Base-by-base conservation (phyloP, 1,284 basidiomycete genomes). In the Cutaneotrichosporon sp. region DNA sequence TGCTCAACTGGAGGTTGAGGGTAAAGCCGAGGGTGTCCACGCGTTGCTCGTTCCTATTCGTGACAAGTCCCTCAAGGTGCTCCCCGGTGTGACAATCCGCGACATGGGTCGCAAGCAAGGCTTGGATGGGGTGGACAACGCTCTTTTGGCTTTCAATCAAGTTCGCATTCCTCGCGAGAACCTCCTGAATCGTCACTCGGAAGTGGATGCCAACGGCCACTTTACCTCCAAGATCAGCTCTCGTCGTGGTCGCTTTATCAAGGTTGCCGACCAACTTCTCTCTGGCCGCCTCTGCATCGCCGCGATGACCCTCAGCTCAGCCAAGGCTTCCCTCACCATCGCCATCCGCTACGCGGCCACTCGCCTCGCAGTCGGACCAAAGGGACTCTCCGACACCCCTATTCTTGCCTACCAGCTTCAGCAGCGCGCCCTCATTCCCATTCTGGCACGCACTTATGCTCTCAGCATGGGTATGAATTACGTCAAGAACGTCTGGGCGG, bases 91-190 rank as follows among this genome's bases (percentile, higher is more conserved):
- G 10, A 46, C 41, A 0, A 49, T 56, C 19, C 54, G 54, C 26
- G 54, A 56, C 46, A 56, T 56, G 54, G 54, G 54, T 6, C 46
- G 37, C 50, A 56, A 56, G 37, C 46, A 49, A 22, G 54, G 34
- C 11, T 42, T 49, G n/a, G 46, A 56, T 32, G 54, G 54, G 4
- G 54, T 56, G 19, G 54, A 56, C 54, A 56, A 56, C 25, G 54
- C 54, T 7, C 46, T 49, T 4, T 50, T 56, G 12, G 46, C 43
- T 11, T 56, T 56, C 38, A 12, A 56, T 43, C 24, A 52, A 5
- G 46, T 56, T 4, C 54, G 54, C 25, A 20, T 56, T 3, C 50
- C 50, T 0, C 46, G 46, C 11, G 50, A 52, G 25, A 38, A 38
- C 33, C 37, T 56, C 1, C 54, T 56, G 42, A 56, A 56, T 37